Base-by-base conservation (phyloP, 257 asterid genomes). In the Nyctanthes arbortristis region DNA sequence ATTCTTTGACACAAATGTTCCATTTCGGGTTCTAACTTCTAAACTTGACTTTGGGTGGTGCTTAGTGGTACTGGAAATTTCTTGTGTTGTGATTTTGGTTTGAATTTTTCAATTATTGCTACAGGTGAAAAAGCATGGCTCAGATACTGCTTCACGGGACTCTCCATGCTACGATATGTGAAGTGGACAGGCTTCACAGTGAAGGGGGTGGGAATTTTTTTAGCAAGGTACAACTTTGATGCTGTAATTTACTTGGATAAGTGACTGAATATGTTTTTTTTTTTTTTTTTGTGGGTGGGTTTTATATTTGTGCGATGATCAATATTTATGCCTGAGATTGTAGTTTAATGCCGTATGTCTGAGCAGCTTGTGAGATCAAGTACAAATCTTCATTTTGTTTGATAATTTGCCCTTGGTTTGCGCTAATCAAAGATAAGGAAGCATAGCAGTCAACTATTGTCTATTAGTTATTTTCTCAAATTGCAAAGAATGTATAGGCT, bases 81-180 rank as follows among this genome's bases (percentile, higher is more conserved):
- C 10, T 16, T 29, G 36, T 32, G 40, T 60, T n/a, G 22, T 59
- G 25, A 59, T 59, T 28, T 59, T 36, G 27, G 14, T 59, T 57
- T 14, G 36, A 58, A 27, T 22, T n/a, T 14, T 29, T 33, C 30
- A 3, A 30, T 16, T 32, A 36, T 35, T n/a, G 43, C 57, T 31
- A 27, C 74, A 80, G 81, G 79, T 80, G 45, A 67, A 71, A 36
- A 34, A 36, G 8, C 39, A 81, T 81, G 85, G 40, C 80, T 9
- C 72, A 55, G 16, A 74, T 47, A 54, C 54, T 81, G 82, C 86
- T 81, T 71, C 85, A 81, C 65, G 85, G 85, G 36, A 82, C 84
- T 63, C 55, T 75, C 22, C 87, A 82, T 64, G 80, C 52, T 13
- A 82, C 87, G 1, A 73, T 82, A 63, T 73, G 20, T 43, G 84